Evolutionary conservation across 176 grass and related monocot genomes (phyloP).

Genomic region (Musa acuminata): DNA sequence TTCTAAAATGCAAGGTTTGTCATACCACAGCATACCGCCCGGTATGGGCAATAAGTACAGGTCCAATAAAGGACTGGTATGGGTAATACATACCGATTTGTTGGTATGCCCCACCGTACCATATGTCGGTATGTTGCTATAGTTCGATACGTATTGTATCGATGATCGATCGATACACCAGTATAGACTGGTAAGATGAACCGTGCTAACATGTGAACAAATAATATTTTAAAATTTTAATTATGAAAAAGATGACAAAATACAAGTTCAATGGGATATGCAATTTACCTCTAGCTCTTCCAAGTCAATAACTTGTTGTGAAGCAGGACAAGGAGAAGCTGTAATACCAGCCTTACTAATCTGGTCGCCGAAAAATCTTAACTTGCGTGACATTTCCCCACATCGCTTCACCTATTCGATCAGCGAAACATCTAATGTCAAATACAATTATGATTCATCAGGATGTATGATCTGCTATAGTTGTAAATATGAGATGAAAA

Average conservation of each 20-base stretch:
- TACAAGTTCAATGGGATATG: neutral
- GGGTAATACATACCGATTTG: too few relatives aligned
- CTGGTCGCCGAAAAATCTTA: constrained; percentile 87
- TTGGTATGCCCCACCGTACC: too few relatives aligned
- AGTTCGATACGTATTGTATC: too few relatives aligned
- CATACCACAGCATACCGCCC: too few relatives aligned
- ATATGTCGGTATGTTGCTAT: too few relatives aligned
- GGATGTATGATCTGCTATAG: neutral
- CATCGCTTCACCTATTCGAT: constrained; percentile 70
- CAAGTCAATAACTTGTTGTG: constrained; percentile 84
- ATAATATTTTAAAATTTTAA: neutral
- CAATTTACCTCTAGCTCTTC: constrained; percentile 83
- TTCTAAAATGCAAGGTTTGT: too few relatives aligned
- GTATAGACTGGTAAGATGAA: too few relatives aligned
- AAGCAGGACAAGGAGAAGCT: constrained; percentile 50
- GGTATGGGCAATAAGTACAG: too few relatives aligned
- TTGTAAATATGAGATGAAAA: neutral
- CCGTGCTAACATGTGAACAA: too few relatives aligned
- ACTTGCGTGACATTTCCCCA: constrained; percentile 90
- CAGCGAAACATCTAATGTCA: constrained; percentile 4
- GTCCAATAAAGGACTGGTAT: too few relatives aligned
- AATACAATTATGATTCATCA: neutral
- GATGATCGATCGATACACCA: too few relatives aligned
- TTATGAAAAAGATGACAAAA: neutral
- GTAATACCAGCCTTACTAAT: constrained; percentile 63